These are phyloP conservation scores for Fomitiporia mediterranea DNA, from an alignment of 1,284 basidiomycete species.

Conservation along the genomic window DNA sequence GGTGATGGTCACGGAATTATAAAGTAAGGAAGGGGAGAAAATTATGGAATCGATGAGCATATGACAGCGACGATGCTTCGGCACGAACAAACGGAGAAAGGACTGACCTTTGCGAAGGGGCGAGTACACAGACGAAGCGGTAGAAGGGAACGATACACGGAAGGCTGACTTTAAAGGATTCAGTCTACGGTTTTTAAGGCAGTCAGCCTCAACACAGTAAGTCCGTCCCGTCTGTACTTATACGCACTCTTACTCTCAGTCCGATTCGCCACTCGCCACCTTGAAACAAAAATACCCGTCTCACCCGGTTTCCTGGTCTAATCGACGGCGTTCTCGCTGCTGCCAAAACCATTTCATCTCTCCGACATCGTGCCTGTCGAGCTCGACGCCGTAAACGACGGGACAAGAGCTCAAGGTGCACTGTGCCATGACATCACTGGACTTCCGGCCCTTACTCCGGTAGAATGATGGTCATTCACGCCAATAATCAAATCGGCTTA, in stretches of 20 bases:
- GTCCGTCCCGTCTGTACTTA: not conserved
- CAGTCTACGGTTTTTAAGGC: not conserved
- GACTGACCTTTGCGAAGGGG: conserved; percentile 6
- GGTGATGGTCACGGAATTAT: not conserved
- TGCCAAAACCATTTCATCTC: too few relatives aligned
- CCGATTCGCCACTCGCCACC: conserved; percentile 3
- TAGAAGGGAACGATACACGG: not conserved
- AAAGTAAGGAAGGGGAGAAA: not conserved
- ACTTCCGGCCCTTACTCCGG: too few relatives aligned
- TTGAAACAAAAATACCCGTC: not conserved
- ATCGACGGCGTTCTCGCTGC: too few relatives aligned
- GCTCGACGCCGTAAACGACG: too few relatives aligned
- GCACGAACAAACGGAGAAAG: not conserved
- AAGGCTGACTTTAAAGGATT: conserved; percentile 5
- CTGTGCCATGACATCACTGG: too few relatives aligned
- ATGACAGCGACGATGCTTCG: not conserved
- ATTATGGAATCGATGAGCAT: conserved; percentile 2
- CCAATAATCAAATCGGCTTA: too few relatives aligned
- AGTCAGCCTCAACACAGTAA: conserved; percentile 4
- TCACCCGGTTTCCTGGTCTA: not conserved
- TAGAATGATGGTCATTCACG: too few relatives aligned
- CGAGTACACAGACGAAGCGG: not conserved
- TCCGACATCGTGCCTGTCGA: not conserved
- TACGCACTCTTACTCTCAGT: not conserved
- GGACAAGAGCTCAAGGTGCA: too few relatives aligned